These are phyloP conservation scores for Guyanaporus albipodus DNA, from an alignment of 768 basidiomycete genomes.

Conservation along the genomic window DNA sequence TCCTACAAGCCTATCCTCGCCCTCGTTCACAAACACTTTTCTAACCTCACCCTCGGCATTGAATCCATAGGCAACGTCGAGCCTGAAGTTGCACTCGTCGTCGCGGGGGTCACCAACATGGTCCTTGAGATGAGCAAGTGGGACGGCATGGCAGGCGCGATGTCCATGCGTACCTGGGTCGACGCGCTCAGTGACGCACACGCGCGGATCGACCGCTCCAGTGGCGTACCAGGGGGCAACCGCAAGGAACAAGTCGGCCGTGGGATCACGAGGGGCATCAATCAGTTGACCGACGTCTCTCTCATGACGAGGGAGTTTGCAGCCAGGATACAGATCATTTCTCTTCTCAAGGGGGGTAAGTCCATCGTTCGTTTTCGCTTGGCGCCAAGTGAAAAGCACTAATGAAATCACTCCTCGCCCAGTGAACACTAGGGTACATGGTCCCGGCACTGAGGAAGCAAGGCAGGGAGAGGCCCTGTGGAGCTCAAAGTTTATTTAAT, in stretches of 20 bases:
- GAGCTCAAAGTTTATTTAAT: constrained; percentile 48
- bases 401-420: constrained; percentile 1
- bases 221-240: constrained; percentile 14
- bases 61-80: constrained; percentile 46
- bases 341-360: constrained; percentile 49
- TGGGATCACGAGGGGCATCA: constrained; percentile 50
- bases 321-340: constrained; percentile 51
- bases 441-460: constrained; percentile 45
- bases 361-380: not conserved
- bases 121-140: constrained; percentile 52
- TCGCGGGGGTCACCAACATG: constrained; percentile 54
- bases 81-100: constrained; percentile 44
- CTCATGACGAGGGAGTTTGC: constrained; percentile 54
- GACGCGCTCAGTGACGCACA: constrained; percentile 45
- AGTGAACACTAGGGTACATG: constrained; percentile 49
- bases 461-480: constrained; percentile 48
- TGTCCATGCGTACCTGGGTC: constrained; percentile 55
- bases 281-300: constrained; percentile 45
- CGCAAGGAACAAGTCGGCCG: constrained; percentile 43
- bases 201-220: constrained; percentile 26
- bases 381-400: not conserved
- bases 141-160: constrained; percentile 53
- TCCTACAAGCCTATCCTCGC: constrained; percentile 43
- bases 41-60: constrained; percentile 41
- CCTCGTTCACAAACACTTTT: constrained; percentile 49